These are phyloP conservation scores for Rhizophora mangle DNA, from an alignment of 345 rosid species.

Conservation along the genomic window DNA sequence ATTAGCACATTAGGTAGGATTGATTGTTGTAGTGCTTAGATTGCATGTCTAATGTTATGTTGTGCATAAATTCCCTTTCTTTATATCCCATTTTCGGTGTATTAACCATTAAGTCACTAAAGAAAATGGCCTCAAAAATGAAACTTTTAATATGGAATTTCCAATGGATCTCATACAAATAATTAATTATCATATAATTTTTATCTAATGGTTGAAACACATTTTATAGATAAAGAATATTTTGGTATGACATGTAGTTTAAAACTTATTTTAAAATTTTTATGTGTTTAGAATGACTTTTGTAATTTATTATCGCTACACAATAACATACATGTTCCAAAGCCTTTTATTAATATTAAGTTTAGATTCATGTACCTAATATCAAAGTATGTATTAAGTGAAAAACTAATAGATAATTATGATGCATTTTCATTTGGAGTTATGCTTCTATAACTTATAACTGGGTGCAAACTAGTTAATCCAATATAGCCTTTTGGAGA, in stretches of 20 bases:
- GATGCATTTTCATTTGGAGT: slow-evolving; percentile 95
- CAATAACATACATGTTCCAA: not conserved
- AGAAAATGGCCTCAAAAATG: no score
- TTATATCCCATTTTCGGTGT: no score
- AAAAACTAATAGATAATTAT: slow-evolving; percentile 86
- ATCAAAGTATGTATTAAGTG: slow-evolving; percentile 93
- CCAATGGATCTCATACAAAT: no score
- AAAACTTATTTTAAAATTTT: not conserved
- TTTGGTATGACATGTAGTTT: not conserved
- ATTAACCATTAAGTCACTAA: no score
- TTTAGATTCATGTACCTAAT: slow-evolving; percentile 65
- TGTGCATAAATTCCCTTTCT: no score
- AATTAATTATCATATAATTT: no score
- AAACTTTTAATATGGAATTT: no score
- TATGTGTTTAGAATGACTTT: not conserved
- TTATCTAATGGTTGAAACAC: no score
- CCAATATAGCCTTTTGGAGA: slow-evolving; percentile 76
- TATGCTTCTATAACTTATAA: slow-evolving; percentile 88
- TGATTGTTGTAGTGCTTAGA: not conserved
- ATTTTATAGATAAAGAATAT: not conserved
- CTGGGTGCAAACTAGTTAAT: slow-evolving; percentile 88
- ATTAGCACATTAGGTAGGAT: slow-evolving; percentile 95
- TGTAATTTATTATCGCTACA: no score
- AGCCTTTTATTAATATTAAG: not conserved
- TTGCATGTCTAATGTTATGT: no score